These are phyloP conservation scores for Amaranthus palmeri DNA, from an alignment of 148 eudicot genomes.

Conservation along the genomic window DNA sequence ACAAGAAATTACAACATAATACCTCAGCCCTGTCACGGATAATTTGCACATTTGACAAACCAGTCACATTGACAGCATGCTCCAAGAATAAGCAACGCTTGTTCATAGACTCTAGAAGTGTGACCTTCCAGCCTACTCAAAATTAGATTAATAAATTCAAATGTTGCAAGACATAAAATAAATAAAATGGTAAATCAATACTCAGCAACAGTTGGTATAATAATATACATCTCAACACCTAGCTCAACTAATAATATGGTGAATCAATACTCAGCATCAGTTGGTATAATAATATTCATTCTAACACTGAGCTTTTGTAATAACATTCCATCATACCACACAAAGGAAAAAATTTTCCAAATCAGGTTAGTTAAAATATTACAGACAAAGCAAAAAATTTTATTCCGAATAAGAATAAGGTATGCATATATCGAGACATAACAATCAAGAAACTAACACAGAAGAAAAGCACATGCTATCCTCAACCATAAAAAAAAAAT, in stretches of 20 bases:
- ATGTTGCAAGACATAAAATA: neutral
- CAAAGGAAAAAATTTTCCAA: neutral
- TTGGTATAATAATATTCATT: neutral
- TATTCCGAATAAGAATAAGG: too few relatives aligned
- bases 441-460: too few relatives aligned
- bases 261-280: neutral
- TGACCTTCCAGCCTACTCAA: conserved; percentile 66
- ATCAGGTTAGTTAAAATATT: neutral
- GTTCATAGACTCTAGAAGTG: conserved; percentile 77
- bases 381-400: too few relatives aligned
- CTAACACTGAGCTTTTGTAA: neutral
- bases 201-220: neutral
- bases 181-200: neutral
- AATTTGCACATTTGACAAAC: conserved; percentile 67
- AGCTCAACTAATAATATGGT: neutral
- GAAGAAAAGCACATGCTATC: too few relatives aligned
- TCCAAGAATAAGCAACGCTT: conserved; percentile 87
- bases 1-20: conserved; percentile 7
- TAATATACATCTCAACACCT: conserved; percentile 2
- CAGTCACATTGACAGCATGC: conserved; percentile 54
- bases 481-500: too few relatives aligned
- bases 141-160: neutral
- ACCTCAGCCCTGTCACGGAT: conserved; percentile 94
- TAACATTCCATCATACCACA: neutral
- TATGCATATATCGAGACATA: too few relatives aligned